phyloP scores from a whole-genome alignment of 768 basidiomycete genomes.

The Dentipellis fragilis region DNA sequence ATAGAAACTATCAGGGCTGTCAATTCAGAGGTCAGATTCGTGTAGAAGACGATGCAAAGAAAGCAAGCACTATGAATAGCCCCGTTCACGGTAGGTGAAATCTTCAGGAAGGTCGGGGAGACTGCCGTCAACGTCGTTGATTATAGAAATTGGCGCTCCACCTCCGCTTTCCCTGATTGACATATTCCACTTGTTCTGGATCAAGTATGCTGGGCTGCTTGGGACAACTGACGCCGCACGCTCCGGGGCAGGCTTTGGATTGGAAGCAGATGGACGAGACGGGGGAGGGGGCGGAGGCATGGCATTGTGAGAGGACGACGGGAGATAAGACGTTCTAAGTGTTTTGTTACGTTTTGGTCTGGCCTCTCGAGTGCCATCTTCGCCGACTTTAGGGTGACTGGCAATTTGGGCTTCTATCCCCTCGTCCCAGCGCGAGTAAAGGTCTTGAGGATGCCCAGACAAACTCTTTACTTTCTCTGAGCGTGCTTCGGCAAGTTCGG shows the following conservation, averaged over 20 bases:
- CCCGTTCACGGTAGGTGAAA: neutral
- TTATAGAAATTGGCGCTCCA: neutral
- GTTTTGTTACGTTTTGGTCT: neutral
- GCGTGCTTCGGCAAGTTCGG: slow-evolving; percentile 7
- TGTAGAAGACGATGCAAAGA: neutral
- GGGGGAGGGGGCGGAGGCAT: neutral
- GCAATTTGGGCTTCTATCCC: neutral
- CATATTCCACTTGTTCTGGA: neutral
- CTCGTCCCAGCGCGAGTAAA: neutral
- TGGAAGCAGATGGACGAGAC: neutral
- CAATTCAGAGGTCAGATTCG: too few relatives aligned
- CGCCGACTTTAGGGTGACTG: neutral
- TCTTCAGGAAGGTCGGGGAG: neutral
- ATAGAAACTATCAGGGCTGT: neutral
- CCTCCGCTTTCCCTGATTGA: neutral
- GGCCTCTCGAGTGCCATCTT: neutral
- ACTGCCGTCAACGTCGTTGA: neutral
- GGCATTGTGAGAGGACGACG: neutral
- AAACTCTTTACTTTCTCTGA: slow-evolving; percentile 4
- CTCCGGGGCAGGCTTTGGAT: neutral
- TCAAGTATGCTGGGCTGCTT: neutral
- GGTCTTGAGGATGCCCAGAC: neutral
- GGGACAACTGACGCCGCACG: neutral
- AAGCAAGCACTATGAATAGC: neutral
- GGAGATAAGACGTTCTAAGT: neutral